Percentiles rank a stretch among this genome's conserved stretches.
Conservation (phyloP, 805 yeast genomes). For the Kodamaea fukazawae region DNA sequence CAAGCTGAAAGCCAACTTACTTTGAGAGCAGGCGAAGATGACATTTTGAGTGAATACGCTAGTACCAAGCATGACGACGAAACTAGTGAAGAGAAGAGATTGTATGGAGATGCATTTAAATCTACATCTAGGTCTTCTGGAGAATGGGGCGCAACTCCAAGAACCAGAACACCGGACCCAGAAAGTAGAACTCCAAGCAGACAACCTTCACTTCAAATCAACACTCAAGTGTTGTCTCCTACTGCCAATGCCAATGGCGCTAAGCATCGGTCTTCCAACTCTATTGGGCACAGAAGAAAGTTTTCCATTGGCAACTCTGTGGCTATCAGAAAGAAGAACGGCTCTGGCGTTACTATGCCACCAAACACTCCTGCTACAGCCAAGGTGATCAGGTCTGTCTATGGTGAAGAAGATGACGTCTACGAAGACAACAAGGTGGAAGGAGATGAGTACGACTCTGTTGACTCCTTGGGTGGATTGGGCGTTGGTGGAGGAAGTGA, state of each 20-base stretch:
- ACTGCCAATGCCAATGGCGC: slow-evolving; percentile 24
- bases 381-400: slow-evolving; percentile 21
- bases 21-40: slow-evolving; percentile 5
- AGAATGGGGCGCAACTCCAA: slow-evolving; percentile 16
- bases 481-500: slow-evolving; percentile 52
- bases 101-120: slow-evolving; percentile 41
- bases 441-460: slow-evolving; percentile 52
- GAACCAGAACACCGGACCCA: slow-evolving; percentile 27
- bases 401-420: slow-evolving; percentile 28
- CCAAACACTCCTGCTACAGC: slow-evolving; percentile 59
- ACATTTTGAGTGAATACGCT: slow-evolving; percentile 11
- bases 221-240: slow-evolving; percentile 29
- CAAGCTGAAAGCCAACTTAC: slow-evolving; percentile 13
- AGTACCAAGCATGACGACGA: slow-evolving; percentile 14
- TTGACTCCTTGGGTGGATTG: slow-evolving; percentile 53
- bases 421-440: slow-evolving; percentile 24
- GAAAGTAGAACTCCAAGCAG: slow-evolving; percentile 28
- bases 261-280: slow-evolving; percentile 38
- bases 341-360: slow-evolving; percentile 38
- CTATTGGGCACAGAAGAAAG: slow-evolving; percentile 53
- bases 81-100: slow-evolving; percentile 30
- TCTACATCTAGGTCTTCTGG: slow-evolving; percentile 22
- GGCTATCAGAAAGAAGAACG: slow-evolving; percentile 47
- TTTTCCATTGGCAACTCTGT: slow-evolving; percentile 62
- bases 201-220: slow-evolving; percentile 37